Evolutionary conservation across 345 rosid genomes (phyloP).

Genomic region (Pseudoturritis turrita): DNA sequence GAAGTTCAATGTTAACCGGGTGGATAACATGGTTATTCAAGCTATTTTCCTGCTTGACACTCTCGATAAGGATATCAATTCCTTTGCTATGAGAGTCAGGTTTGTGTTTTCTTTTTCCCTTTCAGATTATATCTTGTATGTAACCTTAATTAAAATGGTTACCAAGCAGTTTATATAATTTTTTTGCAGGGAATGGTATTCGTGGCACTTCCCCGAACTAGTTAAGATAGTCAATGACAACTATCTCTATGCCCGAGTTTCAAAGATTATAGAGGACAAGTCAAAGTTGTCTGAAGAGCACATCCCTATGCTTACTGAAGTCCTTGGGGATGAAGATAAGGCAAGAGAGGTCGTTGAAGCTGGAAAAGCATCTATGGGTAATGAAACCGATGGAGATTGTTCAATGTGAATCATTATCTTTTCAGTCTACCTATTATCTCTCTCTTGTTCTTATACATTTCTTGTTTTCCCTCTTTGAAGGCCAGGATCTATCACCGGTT

Average conservation of each 20-base stretch:
- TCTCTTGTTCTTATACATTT: not conserved
- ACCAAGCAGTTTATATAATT: not conserved
- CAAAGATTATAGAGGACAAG: constrained; percentile 69
- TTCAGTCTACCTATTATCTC: not conserved
- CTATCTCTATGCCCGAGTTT: constrained; percentile 72
- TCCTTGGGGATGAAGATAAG: constrained; percentile 90
- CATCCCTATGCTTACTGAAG: constrained; percentile 55
- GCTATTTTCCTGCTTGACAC: constrained; percentile 86
- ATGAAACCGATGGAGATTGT: not conserved
- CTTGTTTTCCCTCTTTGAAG: constrained; percentile 36
- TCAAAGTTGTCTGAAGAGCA: constrained; percentile 60
- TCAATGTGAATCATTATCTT: not conserved
- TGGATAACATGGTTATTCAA: constrained; percentile 94
- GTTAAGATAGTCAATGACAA: constrained; percentile 94
- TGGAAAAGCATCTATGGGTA: constrained; percentile 98
- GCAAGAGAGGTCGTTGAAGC: constrained; percentile 89
- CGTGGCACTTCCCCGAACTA: constrained; percentile 96
- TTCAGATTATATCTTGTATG: not conserved
- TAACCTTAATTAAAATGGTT: not conserved
- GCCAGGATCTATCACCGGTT: constrained; percentile 77
- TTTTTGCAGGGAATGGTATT: constrained; percentile 87
- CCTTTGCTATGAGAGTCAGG: constrained; percentile 95
- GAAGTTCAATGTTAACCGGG: constrained; percentile 89
- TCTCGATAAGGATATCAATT: constrained; percentile 86
- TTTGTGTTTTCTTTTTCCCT: constrained; percentile 28